Conservation (phyloP, 352 stramenopile species). For the Phytophthora podocarpi region DNA sequence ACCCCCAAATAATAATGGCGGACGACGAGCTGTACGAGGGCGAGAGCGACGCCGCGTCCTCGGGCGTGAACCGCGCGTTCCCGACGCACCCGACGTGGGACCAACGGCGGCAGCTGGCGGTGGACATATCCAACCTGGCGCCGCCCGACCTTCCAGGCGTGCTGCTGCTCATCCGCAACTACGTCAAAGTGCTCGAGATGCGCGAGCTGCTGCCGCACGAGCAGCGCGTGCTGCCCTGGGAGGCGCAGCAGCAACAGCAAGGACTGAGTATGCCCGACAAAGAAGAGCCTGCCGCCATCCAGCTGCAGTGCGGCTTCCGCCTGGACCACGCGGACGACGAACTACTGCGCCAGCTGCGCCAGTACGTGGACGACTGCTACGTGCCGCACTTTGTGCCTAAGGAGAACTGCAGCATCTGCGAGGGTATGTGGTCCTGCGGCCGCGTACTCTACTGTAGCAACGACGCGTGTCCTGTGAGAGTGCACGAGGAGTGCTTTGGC, state of each 20-base stretch:
- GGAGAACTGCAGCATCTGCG: slow-evolving; percentile 82
- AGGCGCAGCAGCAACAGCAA: slow-evolving; percentile 9
- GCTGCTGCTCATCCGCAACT: slow-evolving; percentile 64
- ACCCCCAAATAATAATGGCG: slow-evolving; percentile 10
- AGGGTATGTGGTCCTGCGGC: slow-evolving; percentile 82
- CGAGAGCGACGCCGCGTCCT: slow-evolving; percentile 27
- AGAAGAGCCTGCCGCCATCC: slow-evolving; percentile 25
- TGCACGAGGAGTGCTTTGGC: slow-evolving; percentile 88
- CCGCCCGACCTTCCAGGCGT: slow-evolving; percentile 70
- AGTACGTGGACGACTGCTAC: slow-evolving; percentile 84
- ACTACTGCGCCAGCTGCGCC: slow-evolving; percentile 61
- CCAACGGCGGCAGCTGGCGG: slow-evolving; percentile 59
- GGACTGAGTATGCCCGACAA: background rate
- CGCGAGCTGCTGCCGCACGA: slow-evolving; percentile 29
- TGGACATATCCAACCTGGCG: slow-evolving; percentile 74
- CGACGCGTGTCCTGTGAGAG: slow-evolving; percentile 60
- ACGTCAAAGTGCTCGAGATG: slow-evolving; percentile 36
- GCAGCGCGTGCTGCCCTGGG: slow-evolving; percentile 31
- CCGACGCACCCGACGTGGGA: slow-evolving; percentile 63
- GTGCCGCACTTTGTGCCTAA: slow-evolving; percentile 72
- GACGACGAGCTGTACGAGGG: slow-evolving; percentile 39
- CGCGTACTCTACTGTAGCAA: slow-evolving; percentile 72
- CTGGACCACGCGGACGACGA: slow-evolving; percentile 60
- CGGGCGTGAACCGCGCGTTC: slow-evolving; percentile 18
- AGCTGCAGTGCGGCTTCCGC: slow-evolving; percentile 67